Base-by-base conservation (phyloP, 2,329 filamentous ascomycete genomes). In the Lomentospora prolificans region DNA sequence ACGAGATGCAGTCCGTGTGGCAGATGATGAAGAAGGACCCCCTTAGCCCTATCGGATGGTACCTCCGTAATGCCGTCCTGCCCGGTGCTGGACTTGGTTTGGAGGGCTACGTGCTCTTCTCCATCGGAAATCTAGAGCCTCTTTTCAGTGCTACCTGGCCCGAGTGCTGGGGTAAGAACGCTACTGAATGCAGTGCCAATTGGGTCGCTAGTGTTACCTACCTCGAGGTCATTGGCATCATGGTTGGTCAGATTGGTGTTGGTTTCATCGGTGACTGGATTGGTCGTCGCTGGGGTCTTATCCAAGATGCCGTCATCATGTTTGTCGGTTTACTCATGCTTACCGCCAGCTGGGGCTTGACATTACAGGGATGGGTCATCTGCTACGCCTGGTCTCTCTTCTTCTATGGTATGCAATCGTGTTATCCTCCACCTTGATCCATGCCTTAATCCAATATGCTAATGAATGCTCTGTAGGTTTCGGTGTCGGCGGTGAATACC, bases 31-130 rank as follows among this genome's bases (percentile, higher is more conserved):
- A 95, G 76, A 77, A 84, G 56, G 90, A 96, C 65, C 90, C 91
- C 28, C 77, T 96, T 14, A 87, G 85, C 56, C 90, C 91, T 0
- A 57, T 97, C n/a, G 75, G 79, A 24, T 94, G 85, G 78, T 97
- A 97, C 70, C 86, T 95, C 67, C 82, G 84, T 66, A 94, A 95
- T 67, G 92, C 91, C 72, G 86, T 96, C 55, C 83, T 97, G 57
- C 92, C 92, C 52, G 92, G 92, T 71, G 90, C 90, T 61, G 92
- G 92, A 67, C 82, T 97, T 53, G 86, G 90, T 67, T 81, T 97
- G 27, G 92, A 97, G 78, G 92, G 90, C 64, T 97, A 96, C 67
- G 91, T 96, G 44, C 81, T 97, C 19, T 97, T 97, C 78, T 96
- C 91, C 60, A 96, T 97, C 63, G 92, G 92, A 57, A 96, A 96